phyloP scores from a whole-genome alignment of 2,329 filamentous ascomycete species.

The Penicillium frequentans region DNA sequence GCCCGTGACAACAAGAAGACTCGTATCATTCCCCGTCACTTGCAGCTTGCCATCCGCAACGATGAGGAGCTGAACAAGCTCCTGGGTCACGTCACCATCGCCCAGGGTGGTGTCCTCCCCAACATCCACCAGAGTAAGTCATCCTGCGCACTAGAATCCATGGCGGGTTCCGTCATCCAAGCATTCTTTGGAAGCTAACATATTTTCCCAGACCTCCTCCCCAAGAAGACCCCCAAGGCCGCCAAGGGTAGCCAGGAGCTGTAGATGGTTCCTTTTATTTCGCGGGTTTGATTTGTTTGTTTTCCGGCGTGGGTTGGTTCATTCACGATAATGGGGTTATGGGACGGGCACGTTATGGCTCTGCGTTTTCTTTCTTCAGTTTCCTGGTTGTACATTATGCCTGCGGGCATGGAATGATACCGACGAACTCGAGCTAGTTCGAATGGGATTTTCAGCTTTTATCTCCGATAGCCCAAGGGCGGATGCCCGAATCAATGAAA shows the following conservation, averaged over 20 bases:
- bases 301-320: constrained; percentile 73
- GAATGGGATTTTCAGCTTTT: constrained; percentile 29
- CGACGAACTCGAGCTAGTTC: constrained; percentile 33
- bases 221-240: constrained; percentile 97
- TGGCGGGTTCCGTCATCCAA: neutral
- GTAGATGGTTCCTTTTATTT: constrained; percentile 62
- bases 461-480: constrained; percentile 21
- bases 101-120: constrained; percentile 93
- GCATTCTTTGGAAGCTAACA: neutral
- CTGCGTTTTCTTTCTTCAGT: constrained; percentile 50
- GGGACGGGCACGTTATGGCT: constrained; percentile 60
- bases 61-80: constrained; percentile 99
- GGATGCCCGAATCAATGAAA: constrained; percentile 26
- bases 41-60: constrained; percentile 98
- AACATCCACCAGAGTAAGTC: constrained; percentile 95
- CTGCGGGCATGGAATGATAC: constrained; percentile 54
- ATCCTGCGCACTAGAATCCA: neutral
- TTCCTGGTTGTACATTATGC: constrained; percentile 64
- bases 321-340: constrained; percentile 72
- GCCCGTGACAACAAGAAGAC: constrained; percentile 99
- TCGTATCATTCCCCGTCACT: constrained; percentile 98
- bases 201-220: constrained; percentile 75
- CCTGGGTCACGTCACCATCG: constrained; percentile 91
- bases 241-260: constrained; percentile 96
- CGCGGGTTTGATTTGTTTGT: constrained; percentile 45